Conservation (phyloP, 129 eudicot genomes). For the Pittosporum tobira region DNA sequence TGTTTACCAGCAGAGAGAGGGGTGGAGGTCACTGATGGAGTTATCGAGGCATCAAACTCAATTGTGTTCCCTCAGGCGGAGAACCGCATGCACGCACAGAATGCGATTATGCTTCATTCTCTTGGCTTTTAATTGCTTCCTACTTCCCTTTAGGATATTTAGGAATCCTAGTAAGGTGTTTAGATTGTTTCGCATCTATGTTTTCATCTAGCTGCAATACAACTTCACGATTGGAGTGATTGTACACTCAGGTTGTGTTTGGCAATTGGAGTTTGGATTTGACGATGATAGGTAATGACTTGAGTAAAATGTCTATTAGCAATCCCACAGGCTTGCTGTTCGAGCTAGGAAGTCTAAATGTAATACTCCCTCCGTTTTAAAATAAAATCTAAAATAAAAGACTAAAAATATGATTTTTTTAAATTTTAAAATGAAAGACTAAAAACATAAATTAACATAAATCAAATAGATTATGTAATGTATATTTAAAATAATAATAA, state of each 20-base stretch:
- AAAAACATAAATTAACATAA: too few species aligned
- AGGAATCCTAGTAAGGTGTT: constrained; percentile 1
- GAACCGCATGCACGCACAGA: constrained; percentile 97
- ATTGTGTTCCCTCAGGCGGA: constrained; percentile 94
- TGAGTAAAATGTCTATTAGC: too few species aligned
- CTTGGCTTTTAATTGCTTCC: constrained; percentile 38
- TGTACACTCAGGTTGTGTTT: too few species aligned
- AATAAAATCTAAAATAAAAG: too few species aligned
- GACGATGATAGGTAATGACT: neutral
- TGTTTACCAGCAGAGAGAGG: constrained; percentile 99
- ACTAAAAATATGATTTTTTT: too few species aligned
- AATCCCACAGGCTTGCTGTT: too few species aligned
- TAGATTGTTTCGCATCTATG: constrained; percentile 1
- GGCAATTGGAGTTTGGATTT: neutral
- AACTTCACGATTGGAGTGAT: neutral
- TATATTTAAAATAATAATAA: too few species aligned
- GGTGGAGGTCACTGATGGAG: constrained; percentile 72
- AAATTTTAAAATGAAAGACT: too few species aligned
- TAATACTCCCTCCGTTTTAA: too few species aligned
- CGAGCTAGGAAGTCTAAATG: too few species aligned
- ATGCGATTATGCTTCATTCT: constrained; percentile 91
- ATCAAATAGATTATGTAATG: too few species aligned
- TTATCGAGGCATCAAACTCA: constrained; percentile 75
- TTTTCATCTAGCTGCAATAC: neutral
- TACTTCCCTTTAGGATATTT: neutral